phyloP scores from a whole-genome alignment of 352 stramenopile genomes.

The Saprolegnia diclina region DNA sequence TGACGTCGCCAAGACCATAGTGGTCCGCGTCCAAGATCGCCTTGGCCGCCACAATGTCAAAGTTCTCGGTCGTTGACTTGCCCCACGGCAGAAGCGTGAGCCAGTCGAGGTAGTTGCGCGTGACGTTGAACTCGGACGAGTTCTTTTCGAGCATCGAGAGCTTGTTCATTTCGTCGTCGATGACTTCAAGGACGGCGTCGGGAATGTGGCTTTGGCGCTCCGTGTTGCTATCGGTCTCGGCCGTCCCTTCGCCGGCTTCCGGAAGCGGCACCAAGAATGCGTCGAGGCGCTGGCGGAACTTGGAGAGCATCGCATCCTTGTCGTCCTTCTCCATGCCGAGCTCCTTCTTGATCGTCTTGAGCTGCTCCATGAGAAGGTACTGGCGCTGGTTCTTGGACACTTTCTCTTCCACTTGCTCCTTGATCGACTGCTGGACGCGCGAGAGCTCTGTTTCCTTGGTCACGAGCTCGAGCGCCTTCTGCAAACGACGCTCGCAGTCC shows the following conservation, averaged over 20 bases:
- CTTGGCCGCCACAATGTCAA: constrained; percentile 92
- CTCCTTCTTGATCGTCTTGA: constrained; percentile 99
- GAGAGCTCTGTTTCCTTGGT: constrained; percentile 95
- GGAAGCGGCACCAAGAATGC: constrained; percentile 33
- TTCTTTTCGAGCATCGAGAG: constrained; percentile 97
- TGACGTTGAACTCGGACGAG: constrained; percentile 98
- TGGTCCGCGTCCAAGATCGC: constrained; percentile 95
- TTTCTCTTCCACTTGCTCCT: constrained; percentile 84
- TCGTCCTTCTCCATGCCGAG: constrained; percentile 99
- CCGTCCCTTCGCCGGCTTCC: constrained; percentile 20
- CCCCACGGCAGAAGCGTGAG: constrained; percentile 96
- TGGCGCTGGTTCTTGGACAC: constrained; percentile 97
- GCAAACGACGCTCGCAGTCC: constrained; percentile 91
- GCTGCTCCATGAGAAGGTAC: constrained; percentile 98
- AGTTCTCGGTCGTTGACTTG: constrained; percentile 93
- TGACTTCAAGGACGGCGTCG: constrained; percentile 84
- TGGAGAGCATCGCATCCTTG: constrained; percentile 96
- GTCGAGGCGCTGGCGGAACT: constrained; percentile 89
- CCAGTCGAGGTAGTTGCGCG: constrained; percentile 98
- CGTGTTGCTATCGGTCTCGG: neutral
- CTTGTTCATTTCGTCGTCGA: constrained; percentile 98
- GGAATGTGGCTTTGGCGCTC: constrained; percentile 44
- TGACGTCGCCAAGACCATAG: constrained; percentile 98
- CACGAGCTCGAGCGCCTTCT: constrained; percentile 95
- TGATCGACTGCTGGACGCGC: constrained; percentile 97